Evolutionary conservation across 495 filamentous ascomycete genomes (phyloP).

Genomic region (Sordaria brevicollis): DNA sequence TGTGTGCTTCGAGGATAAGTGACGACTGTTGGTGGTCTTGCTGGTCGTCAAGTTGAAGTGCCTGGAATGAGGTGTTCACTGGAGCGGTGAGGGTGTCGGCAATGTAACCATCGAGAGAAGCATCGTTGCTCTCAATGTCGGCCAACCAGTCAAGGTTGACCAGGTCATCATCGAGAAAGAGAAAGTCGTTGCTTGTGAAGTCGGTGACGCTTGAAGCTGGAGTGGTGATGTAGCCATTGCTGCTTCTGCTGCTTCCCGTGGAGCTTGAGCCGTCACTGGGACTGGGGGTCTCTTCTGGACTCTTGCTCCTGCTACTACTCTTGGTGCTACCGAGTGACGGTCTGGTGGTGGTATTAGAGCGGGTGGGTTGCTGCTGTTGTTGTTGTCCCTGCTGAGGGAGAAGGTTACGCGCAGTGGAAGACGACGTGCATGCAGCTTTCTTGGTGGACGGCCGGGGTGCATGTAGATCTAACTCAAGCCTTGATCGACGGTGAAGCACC

Average conservation of each 20-base stretch:
- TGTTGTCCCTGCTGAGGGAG: background rate
- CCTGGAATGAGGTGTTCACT: background rate
- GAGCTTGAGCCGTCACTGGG: background rate
- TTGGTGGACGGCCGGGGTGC: background rate
- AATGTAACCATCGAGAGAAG: background rate
- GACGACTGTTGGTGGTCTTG: background rate
- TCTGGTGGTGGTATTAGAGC: background rate
- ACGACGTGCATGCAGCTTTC: background rate
- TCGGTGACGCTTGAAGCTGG: background rate
- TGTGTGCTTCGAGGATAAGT: background rate
- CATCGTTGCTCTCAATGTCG: background rate
- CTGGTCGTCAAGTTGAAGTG: too few relatives aligned
- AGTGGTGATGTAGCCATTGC: background rate
- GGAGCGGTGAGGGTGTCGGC: background rate
- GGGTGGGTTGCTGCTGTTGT: background rate
- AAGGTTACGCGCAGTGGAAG: background rate
- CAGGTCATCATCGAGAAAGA: background rate
- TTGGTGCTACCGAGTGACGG: background rate
- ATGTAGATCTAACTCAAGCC: background rate
- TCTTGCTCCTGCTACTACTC: background rate
- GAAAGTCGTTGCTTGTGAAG: background rate
- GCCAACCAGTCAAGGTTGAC: background rate
- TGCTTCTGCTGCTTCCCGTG: background rate
- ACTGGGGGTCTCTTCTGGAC: background rate
- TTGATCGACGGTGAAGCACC: background rate